These are phyloP conservation scores for Rhodofomes roseus DNA, from an alignment of 1,284 basidiomycete genomes.

Conservation along the genomic window DNA sequence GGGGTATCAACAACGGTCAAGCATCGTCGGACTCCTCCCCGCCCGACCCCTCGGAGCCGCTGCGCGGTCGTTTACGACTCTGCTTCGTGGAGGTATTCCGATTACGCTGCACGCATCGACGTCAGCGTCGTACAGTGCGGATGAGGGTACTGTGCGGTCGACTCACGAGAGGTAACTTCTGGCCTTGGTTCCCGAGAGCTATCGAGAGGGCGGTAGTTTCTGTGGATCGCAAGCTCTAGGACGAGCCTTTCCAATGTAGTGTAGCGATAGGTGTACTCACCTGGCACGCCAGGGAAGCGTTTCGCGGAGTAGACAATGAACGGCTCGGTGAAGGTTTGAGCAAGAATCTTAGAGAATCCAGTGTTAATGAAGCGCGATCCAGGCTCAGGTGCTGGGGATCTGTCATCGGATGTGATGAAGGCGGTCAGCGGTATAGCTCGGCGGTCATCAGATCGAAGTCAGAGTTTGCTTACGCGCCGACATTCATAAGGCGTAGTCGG, in stretches of 20 bases:
- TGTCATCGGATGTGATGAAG: constrained; percentile 27
- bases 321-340: constrained; percentile 80
- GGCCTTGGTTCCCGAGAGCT: constrained; percentile 87
- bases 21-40: constrained; percentile 49
- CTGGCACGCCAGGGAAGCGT: constrained; percentile 88
- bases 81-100: constrained; percentile 58
- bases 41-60: constrained; percentile 40
- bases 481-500: constrained; percentile 78
- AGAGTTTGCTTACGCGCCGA: constrained; percentile 68
- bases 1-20: constrained; percentile 5
- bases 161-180: constrained; percentile 82
- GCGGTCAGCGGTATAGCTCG: constrained; percentile 11
- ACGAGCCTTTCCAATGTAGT: constrained; percentile 7
- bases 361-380: constrained; percentile 64
- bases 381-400: constrained; percentile 68
- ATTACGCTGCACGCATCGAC: constrained; percentile 49
- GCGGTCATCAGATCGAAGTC: constrained; percentile 17
- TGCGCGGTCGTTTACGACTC: constrained; percentile 42
- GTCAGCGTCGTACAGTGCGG: constrained; percentile 8
- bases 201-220: constrained; percentile 88
- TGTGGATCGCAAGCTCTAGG: constrained; percentile 25
- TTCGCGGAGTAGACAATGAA: constrained; percentile 93
- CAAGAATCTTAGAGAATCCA: constrained; percentile 68
- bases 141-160: constrained; percentile 4
- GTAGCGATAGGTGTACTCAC: constrained; percentile 38